These are phyloP conservation scores for Trebouxia sp. DNA, from an alignment of 139 green algal genomes.

Conservation along the genomic window DNA sequence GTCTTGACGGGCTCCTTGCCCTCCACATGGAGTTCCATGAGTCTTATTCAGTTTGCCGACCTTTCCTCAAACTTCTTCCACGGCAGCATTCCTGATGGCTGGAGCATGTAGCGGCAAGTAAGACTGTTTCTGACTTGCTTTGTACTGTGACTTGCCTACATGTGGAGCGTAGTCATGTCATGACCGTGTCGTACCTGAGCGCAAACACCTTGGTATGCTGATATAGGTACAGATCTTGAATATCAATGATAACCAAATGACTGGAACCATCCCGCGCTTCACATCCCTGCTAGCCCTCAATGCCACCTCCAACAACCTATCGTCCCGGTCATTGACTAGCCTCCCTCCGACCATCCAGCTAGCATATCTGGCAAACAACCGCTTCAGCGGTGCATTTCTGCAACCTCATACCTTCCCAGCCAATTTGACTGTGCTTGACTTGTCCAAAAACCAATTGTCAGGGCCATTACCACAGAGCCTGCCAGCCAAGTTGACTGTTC, in stretches of 20 bases:
- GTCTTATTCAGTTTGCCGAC: not conserved
- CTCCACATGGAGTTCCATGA: not conserved
- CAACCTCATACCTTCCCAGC: not conserved
- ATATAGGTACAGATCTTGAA: no score
- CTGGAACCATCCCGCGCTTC: not conserved
- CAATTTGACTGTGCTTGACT: not conserved
- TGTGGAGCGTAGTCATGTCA: no score
- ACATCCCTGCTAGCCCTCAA: no score
- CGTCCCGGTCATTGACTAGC: no score
- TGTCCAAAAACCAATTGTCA: not conserved
- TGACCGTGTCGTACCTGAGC: no score
- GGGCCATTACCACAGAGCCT: not conserved
- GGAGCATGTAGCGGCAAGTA: not conserved
- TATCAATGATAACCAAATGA: not conserved
- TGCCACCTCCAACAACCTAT: no score
- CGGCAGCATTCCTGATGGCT: not conserved
- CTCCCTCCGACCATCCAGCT: no score
- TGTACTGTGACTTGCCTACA: no score
- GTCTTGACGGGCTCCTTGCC: not conserved
- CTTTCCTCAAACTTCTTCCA: not conserved
- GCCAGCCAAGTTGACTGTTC: not conserved
- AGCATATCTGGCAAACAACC: not conserved
- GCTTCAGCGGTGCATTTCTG: not conserved
- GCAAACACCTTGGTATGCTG: no score
- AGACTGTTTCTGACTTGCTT: not conserved